phyloP scores from a whole-genome alignment of 129 eudicot genomes.

The Calendula officinalis region DNA sequence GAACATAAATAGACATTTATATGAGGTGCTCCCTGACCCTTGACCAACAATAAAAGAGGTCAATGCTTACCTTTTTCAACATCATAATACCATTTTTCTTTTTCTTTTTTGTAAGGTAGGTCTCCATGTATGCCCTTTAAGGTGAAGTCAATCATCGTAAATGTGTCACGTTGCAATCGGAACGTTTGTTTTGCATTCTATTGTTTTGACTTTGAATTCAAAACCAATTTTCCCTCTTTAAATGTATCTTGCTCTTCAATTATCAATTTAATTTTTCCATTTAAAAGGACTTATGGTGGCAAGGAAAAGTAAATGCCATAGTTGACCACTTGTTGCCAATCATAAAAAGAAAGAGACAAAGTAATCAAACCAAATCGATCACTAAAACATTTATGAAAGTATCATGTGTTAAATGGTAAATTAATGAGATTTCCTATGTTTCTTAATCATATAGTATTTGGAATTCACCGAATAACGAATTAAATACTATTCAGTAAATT shows the following conservation, averaged over 20 bases:
- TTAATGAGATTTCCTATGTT: too few relatives aligned
- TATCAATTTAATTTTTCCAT: neutral
- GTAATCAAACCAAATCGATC: neutral
- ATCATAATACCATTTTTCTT: neutral
- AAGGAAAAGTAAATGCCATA: neutral
- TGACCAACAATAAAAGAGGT: neutral
- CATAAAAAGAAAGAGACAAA: neutral
- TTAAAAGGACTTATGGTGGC: neutral
- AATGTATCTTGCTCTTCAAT: neutral
- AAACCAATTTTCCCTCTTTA: neutral
- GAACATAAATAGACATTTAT: neutral
- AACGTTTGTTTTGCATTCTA: neutral
- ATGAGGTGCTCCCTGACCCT: constrained; percentile 3
- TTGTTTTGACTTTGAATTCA: neutral
- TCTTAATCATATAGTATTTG: too few relatives aligned
- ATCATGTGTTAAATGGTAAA: neutral
- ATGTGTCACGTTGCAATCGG: neutral
- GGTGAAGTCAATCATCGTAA: neutral
- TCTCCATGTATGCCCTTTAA: neutral
- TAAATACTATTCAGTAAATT: too few relatives aligned
- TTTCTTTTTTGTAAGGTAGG: neutral
- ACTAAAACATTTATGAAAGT: neutral
- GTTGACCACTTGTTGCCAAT: constrained; percentile 6
- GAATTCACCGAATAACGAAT: too few relatives aligned
- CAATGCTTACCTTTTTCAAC: constrained; percentile 5